phyloP scores from a whole-genome alignment of 2,329 filamentous ascomycete genomes.

The Alternaria angustiovoidea region DNA sequence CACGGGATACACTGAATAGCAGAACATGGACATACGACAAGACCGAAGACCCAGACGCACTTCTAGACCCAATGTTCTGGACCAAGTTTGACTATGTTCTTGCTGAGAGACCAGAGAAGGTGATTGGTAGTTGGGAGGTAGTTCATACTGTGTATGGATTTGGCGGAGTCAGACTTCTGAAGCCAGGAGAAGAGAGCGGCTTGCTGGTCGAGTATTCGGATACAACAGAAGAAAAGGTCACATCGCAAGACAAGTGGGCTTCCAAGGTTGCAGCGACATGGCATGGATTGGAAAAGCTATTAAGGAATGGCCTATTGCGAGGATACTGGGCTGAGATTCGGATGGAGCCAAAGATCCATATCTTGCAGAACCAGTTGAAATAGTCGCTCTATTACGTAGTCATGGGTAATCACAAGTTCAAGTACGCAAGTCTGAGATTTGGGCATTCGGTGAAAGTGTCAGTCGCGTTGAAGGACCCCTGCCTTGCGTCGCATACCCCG shows the following conservation, averaged over 20 bases:
- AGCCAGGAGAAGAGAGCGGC: conserved; percentile 51
- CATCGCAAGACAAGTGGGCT: conserved; percentile 24
- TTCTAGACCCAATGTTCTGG: conserved; percentile 65
- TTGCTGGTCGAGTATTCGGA: conserved; percentile 23
- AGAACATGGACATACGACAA: conserved; percentile 67
- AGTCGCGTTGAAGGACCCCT: conserved; percentile 10
- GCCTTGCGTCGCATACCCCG: conserved; percentile 19
- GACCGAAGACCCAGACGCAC: conserved; percentile 59
- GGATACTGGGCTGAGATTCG: conserved; percentile 65
- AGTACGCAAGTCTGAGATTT: background rate
- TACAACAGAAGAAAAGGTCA: conserved; percentile 21
- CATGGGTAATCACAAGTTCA: background rate
- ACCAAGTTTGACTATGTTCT: conserved; percentile 66
- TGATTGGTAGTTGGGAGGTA: conserved; percentile 63
- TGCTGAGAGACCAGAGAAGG: conserved; percentile 59
- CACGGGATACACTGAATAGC: conserved; percentile 26
- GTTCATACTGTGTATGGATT: conserved; percentile 61
- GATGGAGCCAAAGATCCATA: conserved; percentile 63
- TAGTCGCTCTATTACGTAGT: background rate
- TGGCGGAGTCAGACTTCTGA: conserved; percentile 59
- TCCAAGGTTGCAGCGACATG: conserved; percentile 31
- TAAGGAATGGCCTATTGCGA: conserved; percentile 49
- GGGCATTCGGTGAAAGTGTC: background rate
- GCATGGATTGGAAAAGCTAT: conserved; percentile 42
- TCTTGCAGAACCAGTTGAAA: conserved; percentile 53